These are phyloP conservation scores for Penicillium brevicompactum DNA, from an alignment of 2,329 filamentous ascomycete species.

Conservation along the genomic window DNA sequence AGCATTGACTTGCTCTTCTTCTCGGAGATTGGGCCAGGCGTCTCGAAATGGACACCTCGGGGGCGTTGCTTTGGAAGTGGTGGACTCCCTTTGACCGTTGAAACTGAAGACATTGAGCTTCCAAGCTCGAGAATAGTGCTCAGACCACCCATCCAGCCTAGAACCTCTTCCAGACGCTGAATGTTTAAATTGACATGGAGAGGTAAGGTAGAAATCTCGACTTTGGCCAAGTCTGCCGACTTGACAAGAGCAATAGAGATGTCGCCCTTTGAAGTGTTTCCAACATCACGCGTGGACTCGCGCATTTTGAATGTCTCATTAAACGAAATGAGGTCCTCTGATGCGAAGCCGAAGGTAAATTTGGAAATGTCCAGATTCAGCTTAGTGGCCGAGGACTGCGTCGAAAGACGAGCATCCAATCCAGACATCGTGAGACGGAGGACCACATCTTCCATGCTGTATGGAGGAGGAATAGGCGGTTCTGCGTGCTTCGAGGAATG, in stretches of 20 bases:
- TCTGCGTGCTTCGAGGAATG: slow-evolving; percentile 22
- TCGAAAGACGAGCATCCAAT: slow-evolving; percentile 27
- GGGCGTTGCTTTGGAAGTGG: slow-evolving; percentile 35
- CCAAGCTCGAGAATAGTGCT: slow-evolving; percentile 89
- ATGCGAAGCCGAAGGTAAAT: slow-evolving; percentile 51
- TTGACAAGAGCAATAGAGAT: slow-evolving; percentile 41
- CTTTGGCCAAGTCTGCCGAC: slow-evolving; percentile 32
- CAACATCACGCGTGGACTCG: slow-evolving; percentile 46
- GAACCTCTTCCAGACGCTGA: slow-evolving; percentile 78
- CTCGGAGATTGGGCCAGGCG: slow-evolving; percentile 36
- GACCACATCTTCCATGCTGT: slow-evolving; percentile 34
- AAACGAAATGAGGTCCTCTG: slow-evolving; percentile 56
- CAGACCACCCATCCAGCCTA: slow-evolving; percentile 86
- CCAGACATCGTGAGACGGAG: slow-evolving; percentile 33
- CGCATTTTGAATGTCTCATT: slow-evolving; percentile 50
- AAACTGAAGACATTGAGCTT: slow-evolving; percentile 75
- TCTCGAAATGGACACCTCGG: slow-evolving; percentile 61
- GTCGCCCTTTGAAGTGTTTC: slow-evolving; percentile 40
- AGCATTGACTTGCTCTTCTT: slow-evolving; percentile 19
- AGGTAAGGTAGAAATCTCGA: slow-evolving; percentile 75
- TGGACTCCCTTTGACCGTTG: slow-evolving; percentile 50
- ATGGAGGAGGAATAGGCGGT: slow-evolving; percentile 18
- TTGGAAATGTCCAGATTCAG: slow-evolving; percentile 40
- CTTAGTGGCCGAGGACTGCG: slow-evolving; percentile 23
- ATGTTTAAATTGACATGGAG: slow-evolving; percentile 76